Base-by-base conservation (phyloP, 1,284 basidiomycete genomes). In the Ustilago cynodontis region DNA sequence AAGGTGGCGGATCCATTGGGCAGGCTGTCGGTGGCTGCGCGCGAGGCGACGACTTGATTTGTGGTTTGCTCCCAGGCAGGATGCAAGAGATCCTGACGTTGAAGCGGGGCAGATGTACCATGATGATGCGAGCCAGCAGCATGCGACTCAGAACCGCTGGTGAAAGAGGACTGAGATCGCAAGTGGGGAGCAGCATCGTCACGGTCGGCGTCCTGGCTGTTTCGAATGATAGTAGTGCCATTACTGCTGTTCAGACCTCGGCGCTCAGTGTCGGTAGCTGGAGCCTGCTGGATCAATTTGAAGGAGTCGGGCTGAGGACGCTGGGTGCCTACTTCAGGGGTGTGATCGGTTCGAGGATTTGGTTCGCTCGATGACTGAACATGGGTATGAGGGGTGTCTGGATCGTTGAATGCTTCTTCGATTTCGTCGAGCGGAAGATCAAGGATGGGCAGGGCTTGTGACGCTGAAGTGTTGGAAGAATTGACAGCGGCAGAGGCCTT, bases 151-250 rank as follows among this genome's bases (percentile, higher is more conserved):
- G 56, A 37, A 20, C 39, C 41, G 49, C 58, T 65, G 11, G 65
- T 47, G 35, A 74, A 65, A 24, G 71, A 74, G 18, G 51, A 5
- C 22, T 53, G 33, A 1, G 43, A n/a, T 33, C 39, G 58, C 51
- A 63, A 39, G 8, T 20, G 37, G 16, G 35, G 31, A 7, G 16
- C 18, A 28, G 6, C 51, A 20, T 14, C 33, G 41, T 54, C 26
- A n/a, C 39, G 33, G 14, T 14, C 29, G 3, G 52, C 55, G n/a
- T 71, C 58, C 28, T 45, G 29, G 31, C 59, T 51, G 13, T 54
- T 52, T 29, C 59, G 59, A 16, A 73, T 62, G 65, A 73, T 62
- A 61, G 65, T 73, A n/a, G 62, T 69, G 8, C 65, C 71, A 31
- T 61, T 65, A 55, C 71, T 74, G 50, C 53, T 45, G 47, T 65